Percentiles rank a stretch among this genome's conserved stretches.
Conservation (phyloP, 1,284 basidiomycete genomes). For the Volvariella surrecta region DNA sequence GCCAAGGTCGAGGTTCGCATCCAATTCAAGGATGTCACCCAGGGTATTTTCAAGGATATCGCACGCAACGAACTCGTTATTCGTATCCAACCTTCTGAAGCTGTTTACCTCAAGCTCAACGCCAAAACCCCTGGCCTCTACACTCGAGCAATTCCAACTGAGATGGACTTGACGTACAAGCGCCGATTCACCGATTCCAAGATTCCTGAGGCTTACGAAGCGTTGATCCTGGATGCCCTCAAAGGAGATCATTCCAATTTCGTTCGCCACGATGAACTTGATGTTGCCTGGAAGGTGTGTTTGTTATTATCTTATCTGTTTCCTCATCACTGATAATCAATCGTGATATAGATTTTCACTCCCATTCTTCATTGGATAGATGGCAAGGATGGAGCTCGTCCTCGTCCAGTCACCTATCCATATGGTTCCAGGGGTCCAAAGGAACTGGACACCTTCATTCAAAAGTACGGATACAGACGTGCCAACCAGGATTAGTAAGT, state of each 20-base stretch:
- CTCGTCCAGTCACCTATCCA: constrained; percentile 72
- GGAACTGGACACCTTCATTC: constrained; percentile 70
- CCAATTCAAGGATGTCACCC: constrained; percentile 93
- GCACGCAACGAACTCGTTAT: constrained; percentile 92
- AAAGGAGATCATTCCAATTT: constrained; percentile 89
- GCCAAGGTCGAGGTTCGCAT: constrained; percentile 95
- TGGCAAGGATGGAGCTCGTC: constrained; percentile 51
- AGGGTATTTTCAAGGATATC: constrained; percentile 94
- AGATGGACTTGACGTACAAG: constrained; percentile 98
- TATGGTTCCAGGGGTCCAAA: constrained; percentile 94
- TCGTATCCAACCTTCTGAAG: constrained; percentile 91
- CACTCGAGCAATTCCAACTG: constrained; percentile 85
- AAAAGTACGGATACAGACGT: constrained; percentile 74
- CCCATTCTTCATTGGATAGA: constrained; percentile 95
- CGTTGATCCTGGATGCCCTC: constrained; percentile 83
- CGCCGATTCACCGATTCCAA: constrained; percentile 80
- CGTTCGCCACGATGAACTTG: constrained; percentile 91
- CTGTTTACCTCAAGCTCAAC: constrained; percentile 93
- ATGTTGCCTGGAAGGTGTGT: constrained; percentile 87
- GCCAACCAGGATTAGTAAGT: constrained; percentile 67
- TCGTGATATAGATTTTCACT: constrained; percentile 74
- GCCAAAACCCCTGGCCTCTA: constrained; percentile 86
- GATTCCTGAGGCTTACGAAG: constrained; percentile 94
- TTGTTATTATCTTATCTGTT: constrained; percentile 1
- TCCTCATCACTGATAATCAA: constrained; percentile 5